Conservation (phyloP, 2,329 filamentous ascomycete genomes). For the Knoxdaviesia capensis region DNA sequence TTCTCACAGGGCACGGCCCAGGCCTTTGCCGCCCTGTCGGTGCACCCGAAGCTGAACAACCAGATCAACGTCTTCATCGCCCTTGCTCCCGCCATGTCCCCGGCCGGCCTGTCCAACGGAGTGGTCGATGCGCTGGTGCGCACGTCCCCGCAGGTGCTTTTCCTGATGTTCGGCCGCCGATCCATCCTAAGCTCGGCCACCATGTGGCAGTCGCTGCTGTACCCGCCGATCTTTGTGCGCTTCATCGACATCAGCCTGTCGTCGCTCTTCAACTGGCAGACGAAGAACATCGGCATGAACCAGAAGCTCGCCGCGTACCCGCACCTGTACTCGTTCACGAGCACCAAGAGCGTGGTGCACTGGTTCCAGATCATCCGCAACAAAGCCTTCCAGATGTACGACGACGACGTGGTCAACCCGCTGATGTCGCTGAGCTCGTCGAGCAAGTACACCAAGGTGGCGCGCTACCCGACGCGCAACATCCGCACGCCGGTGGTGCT, state of each 20-base stretch:
- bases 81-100: slow-evolving; percentile 89
- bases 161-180: slow-evolving; percentile 76
- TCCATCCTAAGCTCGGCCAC: slow-evolving; percentile 84
- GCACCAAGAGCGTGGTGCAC: slow-evolving; percentile 90
- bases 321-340: slow-evolving; percentile 91
- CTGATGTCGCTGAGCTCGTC: slow-evolving; percentile 43
- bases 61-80: slow-evolving; percentile 94
- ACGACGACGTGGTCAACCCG: slow-evolving; percentile 73
- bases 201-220: slow-evolving; percentile 93
- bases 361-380: slow-evolving; percentile 99
- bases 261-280: slow-evolving; percentile 82
- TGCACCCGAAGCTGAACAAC: slow-evolving; percentile 78
- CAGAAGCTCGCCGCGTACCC: slow-evolving; percentile 94
- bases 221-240: slow-evolving; percentile 80
- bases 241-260: slow-evolving; percentile 64
- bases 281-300: slow-evolving; percentile 59
- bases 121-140: slow-evolving; percentile 88
- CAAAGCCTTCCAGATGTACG: slow-evolving; percentile 93
- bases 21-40: slow-evolving; percentile 81
- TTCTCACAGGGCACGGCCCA: slow-evolving; percentile 96
- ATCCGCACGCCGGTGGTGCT: slow-evolving; percentile 91
- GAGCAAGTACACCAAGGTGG: slow-evolving; percentile 84
- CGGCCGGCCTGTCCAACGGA: slow-evolving; percentile 71
- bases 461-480: slow-evolving; percentile 88
- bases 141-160: slow-evolving; percentile 79